Evolutionary conservation across 306 rosid genomes (phyloP).

Genomic region (Cicer cuneatum): DNA sequence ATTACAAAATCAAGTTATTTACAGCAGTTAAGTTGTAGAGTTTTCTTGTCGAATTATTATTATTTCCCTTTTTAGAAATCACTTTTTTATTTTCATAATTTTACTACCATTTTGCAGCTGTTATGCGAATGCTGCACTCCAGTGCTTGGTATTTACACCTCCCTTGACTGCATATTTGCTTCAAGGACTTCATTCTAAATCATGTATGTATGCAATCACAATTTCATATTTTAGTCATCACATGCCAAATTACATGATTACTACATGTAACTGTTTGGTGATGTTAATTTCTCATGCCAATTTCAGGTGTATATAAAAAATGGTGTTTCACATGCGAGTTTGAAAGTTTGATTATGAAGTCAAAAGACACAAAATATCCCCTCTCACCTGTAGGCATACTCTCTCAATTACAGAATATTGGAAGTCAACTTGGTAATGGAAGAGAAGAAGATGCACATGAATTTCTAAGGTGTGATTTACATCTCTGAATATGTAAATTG

Average conservation of each 20-base stretch:
- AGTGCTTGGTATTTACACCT: conserved; percentile 88
- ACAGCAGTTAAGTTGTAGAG: neutral
- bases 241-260: conserved; percentile 11
- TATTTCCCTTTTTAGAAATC: neutral
- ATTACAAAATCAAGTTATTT: too few species aligned
- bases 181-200: conserved; percentile 81
- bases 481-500: conserved; percentile 13
- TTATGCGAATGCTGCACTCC: conserved; percentile 86
- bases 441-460: conserved; percentile 97
- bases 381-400: conserved; percentile 73
- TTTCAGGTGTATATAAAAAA: conserved; percentile 67
- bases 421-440: conserved; percentile 84
- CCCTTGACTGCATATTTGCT: conserved; percentile 86
- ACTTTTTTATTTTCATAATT: neutral
- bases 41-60: conserved; percentile 27
- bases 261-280: conserved; percentile 18
- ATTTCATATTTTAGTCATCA: conserved; percentile 30
- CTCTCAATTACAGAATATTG: conserved; percentile 70
- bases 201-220: conserved; percentile 62
- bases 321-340: conserved; percentile 86
- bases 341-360: conserved; percentile 70
- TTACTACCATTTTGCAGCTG: conserved; percentile 63
- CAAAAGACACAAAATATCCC: conserved; percentile 69
- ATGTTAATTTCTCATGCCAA: conserved; percentile 31
- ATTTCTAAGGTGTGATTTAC: conserved; percentile 68